phyloP scores from a whole-genome alignment of 2,329 filamentous ascomycete species.

The Arthrobotrys entomopaga region DNA sequence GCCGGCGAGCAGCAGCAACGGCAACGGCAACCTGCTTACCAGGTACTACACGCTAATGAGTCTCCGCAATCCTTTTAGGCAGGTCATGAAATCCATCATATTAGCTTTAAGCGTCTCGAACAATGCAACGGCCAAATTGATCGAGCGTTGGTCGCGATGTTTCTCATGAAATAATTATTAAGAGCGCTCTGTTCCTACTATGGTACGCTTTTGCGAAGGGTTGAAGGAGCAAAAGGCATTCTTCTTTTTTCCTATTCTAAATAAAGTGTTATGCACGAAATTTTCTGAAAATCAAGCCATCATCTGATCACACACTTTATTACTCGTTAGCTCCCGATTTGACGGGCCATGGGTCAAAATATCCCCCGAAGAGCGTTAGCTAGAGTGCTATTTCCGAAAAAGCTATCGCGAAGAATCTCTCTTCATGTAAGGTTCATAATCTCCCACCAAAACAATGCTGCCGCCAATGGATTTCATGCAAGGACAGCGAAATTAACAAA shows the following conservation, averaged over 20 bases:
- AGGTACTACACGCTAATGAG: constrained; percentile 2
- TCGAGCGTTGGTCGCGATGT: neutral
- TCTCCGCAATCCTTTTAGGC: constrained; percentile 27
- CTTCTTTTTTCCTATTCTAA: constrained; percentile 18
- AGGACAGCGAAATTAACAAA: constrained; percentile 52
- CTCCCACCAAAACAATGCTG: constrained; percentile 19
- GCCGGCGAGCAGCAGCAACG: constrained; percentile 7
- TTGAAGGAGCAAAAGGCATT: constrained; percentile 23
- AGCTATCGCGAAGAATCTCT: constrained; percentile 6
- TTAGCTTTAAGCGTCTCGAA: neutral
- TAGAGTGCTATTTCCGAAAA: constrained; percentile 47
- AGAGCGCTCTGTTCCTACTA: neutral
- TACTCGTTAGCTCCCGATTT: neutral
- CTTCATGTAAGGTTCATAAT: constrained; percentile 20
- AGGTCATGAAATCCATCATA: constrained; percentile 11
- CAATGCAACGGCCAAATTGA: neutral
- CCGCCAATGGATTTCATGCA: constrained; percentile 41
- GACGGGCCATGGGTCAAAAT: constrained; percentile 11
- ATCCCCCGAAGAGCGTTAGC: too few relatives aligned
- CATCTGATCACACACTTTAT: constrained; percentile 21
- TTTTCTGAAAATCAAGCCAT: constrained; percentile 15
- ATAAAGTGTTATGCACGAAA: constrained; percentile 24
- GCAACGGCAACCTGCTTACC: constrained; percentile 32
- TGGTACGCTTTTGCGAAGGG: constrained; percentile 14
- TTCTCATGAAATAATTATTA: constrained; percentile 11